Evolutionary conservation across 2,329 filamentous ascomycete genomes (phyloP), one percentile per base, ranked within the genome.

Genomic region (Coleophoma cylindrospora): DNA sequence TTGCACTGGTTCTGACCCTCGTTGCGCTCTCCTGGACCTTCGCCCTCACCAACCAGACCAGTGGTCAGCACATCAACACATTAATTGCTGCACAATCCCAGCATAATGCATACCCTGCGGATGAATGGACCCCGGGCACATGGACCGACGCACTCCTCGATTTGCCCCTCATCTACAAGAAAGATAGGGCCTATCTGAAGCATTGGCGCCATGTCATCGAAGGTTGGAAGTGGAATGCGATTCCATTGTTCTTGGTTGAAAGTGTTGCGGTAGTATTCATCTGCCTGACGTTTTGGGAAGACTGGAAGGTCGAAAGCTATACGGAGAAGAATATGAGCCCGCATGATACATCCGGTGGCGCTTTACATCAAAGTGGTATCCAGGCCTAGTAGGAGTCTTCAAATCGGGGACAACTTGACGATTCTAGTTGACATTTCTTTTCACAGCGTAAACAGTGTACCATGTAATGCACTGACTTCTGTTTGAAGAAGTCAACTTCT

Each of bases 161-260:
- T 14, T 43, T 57, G 15, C 51, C 50, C 12, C 17, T 57, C 17
- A 48, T 44, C 3, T 40, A 36, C 13, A 5, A 40, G 11, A 37
- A 5, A 8, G 53, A 57, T 36, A 8, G 12, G 1, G 45, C 34
- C 9, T 55, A 55, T 22, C 48, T 57, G 9, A 21, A 32, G 15
- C 32, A 51, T 38, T 57, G 55, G 55, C 36, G 51, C 37, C 48
- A 37, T 13, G 40, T 55, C 12, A 57, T 57, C 37, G 43, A 57
- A 14, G 55, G 51, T 12, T 55, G 49, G 47, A 46, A 50, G 34
- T 57, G 51, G 45, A 57, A 57, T 48, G 32, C 55, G n/a, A 57
- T 55, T 13, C 53, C 53, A 3, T 17, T 57, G 47, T 54, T 57
- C 22, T 43, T 57, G 19, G 43, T 52, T n/a, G 49, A 47, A n/a